These are phyloP conservation scores for Arxiozyma heterogenica DNA, from an alignment of 1,139 yeast genomes.

Conservation along the genomic window DNA sequence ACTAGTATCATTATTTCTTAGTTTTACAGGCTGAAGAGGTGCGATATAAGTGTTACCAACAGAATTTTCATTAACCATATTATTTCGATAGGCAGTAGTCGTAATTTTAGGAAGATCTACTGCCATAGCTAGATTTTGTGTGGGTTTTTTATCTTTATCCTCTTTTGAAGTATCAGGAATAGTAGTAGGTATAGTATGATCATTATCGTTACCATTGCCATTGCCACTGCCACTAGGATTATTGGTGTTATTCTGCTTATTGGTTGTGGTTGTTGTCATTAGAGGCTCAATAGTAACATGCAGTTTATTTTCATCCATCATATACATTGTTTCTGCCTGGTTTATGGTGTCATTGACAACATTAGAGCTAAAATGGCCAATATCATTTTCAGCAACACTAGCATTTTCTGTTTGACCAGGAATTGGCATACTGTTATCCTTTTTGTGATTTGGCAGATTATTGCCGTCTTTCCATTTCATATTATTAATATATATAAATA, in stretches of 20 bases:
- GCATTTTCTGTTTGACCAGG: background rate
- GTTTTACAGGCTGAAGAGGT: background rate
- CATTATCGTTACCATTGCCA: background rate
- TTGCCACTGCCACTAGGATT: background rate
- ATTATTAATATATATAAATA: too few species aligned
- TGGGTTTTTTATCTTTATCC: background rate
- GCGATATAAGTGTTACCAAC: background rate
- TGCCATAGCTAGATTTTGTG: constrained; percentile 1
- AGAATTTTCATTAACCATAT: background rate
- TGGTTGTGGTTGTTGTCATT: background rate
- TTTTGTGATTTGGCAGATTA: background rate
- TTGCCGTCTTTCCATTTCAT: background rate
- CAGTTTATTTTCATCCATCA: background rate
- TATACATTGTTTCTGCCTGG: background rate
- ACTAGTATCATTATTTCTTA: background rate
- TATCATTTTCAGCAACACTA: background rate
- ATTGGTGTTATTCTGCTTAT: too few species aligned
- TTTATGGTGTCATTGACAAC: background rate
- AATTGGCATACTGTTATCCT: background rate
- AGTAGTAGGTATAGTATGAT: background rate
- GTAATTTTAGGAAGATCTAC: constrained; percentile 2
- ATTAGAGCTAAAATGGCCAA: background rate
- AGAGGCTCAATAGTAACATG: background rate
- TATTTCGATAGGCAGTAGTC: background rate
- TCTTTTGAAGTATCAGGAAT: too few species aligned